These are phyloP conservation scores for Pontederia crassipes DNA, from an alignment of 176 grass and related monocot species.

Conservation along the genomic window DNA sequence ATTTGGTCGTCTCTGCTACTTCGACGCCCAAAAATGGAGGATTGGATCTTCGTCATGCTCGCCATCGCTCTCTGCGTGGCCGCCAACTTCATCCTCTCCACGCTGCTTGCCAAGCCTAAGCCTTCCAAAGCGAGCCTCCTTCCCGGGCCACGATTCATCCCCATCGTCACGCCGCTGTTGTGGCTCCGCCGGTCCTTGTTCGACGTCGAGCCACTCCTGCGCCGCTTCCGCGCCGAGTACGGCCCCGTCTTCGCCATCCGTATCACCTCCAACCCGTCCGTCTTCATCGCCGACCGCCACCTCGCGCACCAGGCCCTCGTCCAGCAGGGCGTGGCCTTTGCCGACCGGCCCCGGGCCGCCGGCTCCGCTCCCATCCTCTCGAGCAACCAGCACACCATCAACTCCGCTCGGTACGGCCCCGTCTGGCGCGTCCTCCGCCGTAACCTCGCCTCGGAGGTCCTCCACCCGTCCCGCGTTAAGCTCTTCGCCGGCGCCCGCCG, in stretches of 20 bases:
- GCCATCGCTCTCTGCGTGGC: not conserved
- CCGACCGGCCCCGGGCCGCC: constrained; percentile 19
- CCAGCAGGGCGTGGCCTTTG: constrained; percentile 30
- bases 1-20: no score
- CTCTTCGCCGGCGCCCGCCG: constrained; percentile 22
- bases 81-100: not conserved
- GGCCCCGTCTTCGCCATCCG: constrained; percentile 36
- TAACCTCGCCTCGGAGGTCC: constrained; percentile 33
- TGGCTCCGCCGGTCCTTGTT: constrained; percentile 22
- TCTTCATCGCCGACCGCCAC: constrained; percentile 42
- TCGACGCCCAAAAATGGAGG: not conserved
- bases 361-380: constrained; percentile 4
- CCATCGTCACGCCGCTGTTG: constrained; percentile 21
- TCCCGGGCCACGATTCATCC: constrained; percentile 29
- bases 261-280: constrained; percentile 18
- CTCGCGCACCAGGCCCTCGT: constrained; percentile 37
- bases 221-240: constrained; percentile 18
- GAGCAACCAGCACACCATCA: constrained; percentile 30
- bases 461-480: constrained; percentile 13
- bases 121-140: not conserved
- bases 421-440: constrained; percentile 47
- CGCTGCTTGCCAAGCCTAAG: not conserved
- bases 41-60: not conserved
- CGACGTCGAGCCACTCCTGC: constrained; percentile 22
- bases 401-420: constrained; percentile 24